Percentiles rank a stretch among this genome's conserved stretches.
phyloP scores from a whole-genome alignment of 305 asterid genomes.

The Fraxinus angustifolia region DNA sequence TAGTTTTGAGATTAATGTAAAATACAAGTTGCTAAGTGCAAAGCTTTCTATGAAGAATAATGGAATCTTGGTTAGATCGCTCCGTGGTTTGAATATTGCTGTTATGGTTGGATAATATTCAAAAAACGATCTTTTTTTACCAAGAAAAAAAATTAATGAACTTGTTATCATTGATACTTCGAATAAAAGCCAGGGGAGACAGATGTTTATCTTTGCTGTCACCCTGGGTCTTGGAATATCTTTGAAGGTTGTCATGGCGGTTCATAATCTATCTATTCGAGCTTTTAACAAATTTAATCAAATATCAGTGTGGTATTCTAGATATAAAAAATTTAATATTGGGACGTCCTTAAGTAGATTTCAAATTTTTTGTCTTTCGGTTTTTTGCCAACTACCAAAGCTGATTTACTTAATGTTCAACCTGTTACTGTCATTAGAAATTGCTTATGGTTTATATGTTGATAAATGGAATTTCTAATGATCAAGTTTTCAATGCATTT shows the following conservation, averaged over 20 bases:
- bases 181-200: neutral
- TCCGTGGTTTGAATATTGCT: neutral
- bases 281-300: neutral
- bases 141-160: neutral
- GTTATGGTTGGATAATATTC: neutral
- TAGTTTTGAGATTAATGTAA: neutral
- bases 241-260: neutral
- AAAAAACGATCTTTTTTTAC: neutral
- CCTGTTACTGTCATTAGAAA: neutral
- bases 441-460: conserved; percentile 1
- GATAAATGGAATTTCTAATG: conserved; percentile 13
- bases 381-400: neutral
- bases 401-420: neutral
- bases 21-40: neutral
- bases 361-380: neutral
- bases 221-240: neutral
- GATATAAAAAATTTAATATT: neutral
- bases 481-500: neutral
- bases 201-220: neutral
- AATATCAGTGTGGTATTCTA: conserved; percentile 10
- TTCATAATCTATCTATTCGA: neutral
- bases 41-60: neutral
- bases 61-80: neutral
- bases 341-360: neutral
- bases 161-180: neutral